phyloP scores from a whole-genome alignment of 768 basidiomycete genomes.

The Suillus discolor region DNA sequence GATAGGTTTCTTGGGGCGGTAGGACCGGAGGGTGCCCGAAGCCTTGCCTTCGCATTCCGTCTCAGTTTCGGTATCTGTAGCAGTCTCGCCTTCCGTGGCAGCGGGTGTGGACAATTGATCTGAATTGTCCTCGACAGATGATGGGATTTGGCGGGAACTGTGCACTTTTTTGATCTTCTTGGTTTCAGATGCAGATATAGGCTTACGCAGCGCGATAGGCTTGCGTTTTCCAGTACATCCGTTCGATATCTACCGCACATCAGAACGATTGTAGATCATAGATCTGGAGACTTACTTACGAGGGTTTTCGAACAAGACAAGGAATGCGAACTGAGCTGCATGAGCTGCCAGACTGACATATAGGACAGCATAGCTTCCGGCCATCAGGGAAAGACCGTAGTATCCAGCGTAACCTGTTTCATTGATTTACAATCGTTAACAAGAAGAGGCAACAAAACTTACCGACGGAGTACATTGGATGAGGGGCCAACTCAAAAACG shows the following conservation, averaged over 20 bases:
- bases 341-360: slow-evolving; percentile 95
- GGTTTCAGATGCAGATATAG: slow-evolving; percentile 41
- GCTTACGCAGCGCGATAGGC: slow-evolving; percentile 83
- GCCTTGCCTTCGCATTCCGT: slow-evolving; percentile 61
- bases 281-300: slow-evolving; percentile 59
- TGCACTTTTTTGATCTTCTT: slow-evolving; percentile 19
- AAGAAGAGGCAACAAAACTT: slow-evolving; percentile 19
- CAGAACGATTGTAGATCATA: slow-evolving; percentile 1
- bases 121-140: slow-evolving; percentile 24
- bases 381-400: slow-evolving; percentile 91
- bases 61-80: slow-evolving; percentile 70
- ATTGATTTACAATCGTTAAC: background rate
- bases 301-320: slow-evolving; percentile 95
- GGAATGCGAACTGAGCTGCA: slow-evolving; percentile 94
- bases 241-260: slow-evolving; percentile 72
- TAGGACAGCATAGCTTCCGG: slow-evolving; percentile 86
- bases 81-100: slow-evolving; percentile 72
- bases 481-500: slow-evolving; percentile 92
- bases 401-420: slow-evolving; percentile 88
- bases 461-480: slow-evolving; percentile 95
- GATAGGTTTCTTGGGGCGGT: slow-evolving; percentile 4
- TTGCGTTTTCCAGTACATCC: slow-evolving; percentile 93
- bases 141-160: slow-evolving; percentile 13
- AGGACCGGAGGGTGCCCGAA: background rate
- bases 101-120: slow-evolving; percentile 56